phyloP scores from a whole-genome alignment of 495 filamentous ascomycete genomes.

The Hypoxylon cercidicola region DNA sequence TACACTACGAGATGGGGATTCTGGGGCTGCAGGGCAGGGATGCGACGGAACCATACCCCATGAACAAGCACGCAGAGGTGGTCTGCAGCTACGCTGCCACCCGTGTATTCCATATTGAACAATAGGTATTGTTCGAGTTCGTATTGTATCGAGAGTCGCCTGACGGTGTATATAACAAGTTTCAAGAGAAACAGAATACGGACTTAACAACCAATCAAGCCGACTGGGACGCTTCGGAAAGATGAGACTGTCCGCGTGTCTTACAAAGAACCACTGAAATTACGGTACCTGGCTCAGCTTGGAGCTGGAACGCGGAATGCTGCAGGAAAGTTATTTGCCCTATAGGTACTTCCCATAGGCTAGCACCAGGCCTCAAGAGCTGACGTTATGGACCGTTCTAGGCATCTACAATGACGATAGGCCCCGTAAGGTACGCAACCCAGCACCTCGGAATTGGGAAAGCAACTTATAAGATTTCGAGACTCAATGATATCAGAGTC shows the following conservation, averaged over 20 bases:
- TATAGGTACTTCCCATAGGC: background rate
- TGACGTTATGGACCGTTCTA: conserved; percentile 25
- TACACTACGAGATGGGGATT: conserved; percentile 7
- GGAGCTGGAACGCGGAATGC: conserved; percentile 8
- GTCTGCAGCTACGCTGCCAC: conserved; percentile 56
- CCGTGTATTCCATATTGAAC: conserved; percentile 49
- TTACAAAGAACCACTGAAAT: background rate
- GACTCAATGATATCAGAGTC: background rate
- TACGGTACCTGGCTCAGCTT: background rate
- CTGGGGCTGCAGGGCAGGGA: conserved; percentile 6
- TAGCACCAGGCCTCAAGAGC: conserved; percentile 6
- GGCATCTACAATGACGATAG: conserved; percentile 3
- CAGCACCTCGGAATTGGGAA: too few species aligned
- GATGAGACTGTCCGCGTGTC: conserved; percentile 23
- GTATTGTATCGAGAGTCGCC: background rate
- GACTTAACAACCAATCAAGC: too few species aligned
- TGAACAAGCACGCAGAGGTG: conserved; percentile 97
- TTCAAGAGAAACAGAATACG: background rate
- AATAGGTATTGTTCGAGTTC: background rate
- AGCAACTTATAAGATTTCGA: too few species aligned
- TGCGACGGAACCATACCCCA: conserved; percentile 68
- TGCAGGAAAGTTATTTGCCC: background rate
- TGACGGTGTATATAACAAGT: background rate
- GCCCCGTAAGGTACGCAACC: background rate
- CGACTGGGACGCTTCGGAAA: conserved; percentile 9